Evolutionary conservation across 768 basidiomycete species (phyloP), one percentile per base, ranked within the genome.

Genomic region (Mycena venus): DNA sequence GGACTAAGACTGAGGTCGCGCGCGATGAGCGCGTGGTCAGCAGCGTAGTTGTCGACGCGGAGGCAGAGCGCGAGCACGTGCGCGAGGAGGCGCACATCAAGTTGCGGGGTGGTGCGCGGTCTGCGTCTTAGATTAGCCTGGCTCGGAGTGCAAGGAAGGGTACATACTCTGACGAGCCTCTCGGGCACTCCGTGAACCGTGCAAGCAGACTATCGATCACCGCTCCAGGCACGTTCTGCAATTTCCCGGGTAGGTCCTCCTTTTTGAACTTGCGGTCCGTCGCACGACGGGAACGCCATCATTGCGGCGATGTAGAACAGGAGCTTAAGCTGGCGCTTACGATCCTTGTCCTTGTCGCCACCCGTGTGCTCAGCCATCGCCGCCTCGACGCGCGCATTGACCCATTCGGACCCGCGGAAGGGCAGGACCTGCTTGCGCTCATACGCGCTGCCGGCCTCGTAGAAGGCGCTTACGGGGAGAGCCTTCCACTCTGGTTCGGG

Each of bases 11-110:
- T 90, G 9, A 99, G 83, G 83, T 98, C 97, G 9, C 88, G 85
- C 3, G 96, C 94, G 38, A 98, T 84, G 32, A 88, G 79, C 2
- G 88, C 85, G 0, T 92, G 88, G 75, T 98, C 93, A 0, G 92
- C 90, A 0, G 91, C 91, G 78, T 91, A 98, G 65, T 91, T 90
- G 75, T 98, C 96, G 9, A 96, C 81, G 60, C 89, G 91, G 32
- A 98, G 89, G 78, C 93, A 95, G 0, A 98, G 85, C 1, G 94
- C 93, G 73, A 98, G 93, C 80, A 97, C 88, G 78, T 96, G 90
- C 1, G 94, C 91, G 69, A 96, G 83, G 2, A 98, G 86, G 77
- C 89, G 91, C 3, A 93, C 92, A 80, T 94, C 90, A 38, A 89
- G 93, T 67, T 91, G 88, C 8, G 92, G 87, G 3, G 97, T 98